These are phyloP conservation scores for Limtongia smithiae DNA, from an alignment of 805 yeast species.

Conservation along the genomic window DNA sequence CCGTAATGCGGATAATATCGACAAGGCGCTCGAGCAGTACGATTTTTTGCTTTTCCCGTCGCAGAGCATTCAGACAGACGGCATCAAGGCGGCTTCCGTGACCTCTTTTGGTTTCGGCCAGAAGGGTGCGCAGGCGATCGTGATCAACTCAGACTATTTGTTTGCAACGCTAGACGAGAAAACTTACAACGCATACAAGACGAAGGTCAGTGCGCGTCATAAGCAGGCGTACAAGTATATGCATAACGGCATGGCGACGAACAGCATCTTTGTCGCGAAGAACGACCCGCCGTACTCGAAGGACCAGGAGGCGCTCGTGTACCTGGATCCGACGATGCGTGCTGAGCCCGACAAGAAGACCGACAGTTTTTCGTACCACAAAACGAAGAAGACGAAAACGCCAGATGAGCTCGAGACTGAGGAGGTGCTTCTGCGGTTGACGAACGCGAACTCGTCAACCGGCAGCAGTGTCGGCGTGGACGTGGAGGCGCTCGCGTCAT, in stretches of 20 bases:
- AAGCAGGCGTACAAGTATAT: constrained; percentile 87
- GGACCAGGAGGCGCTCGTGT: constrained; percentile 83
- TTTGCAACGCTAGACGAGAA: constrained; percentile 72
- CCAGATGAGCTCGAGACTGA: constrained; percentile 56
- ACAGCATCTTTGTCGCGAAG: constrained; percentile 89
- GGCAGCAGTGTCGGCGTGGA: constrained; percentile 87
- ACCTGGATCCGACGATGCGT: constrained; percentile 93
- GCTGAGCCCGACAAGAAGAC: constrained; percentile 45
- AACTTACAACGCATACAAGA: constrained; percentile 66
- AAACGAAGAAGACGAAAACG: constrained; percentile 32
- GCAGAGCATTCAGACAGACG: constrained; percentile 88
- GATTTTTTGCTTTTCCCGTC: constrained; percentile 93
- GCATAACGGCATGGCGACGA: constrained; percentile 90
- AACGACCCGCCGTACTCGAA: constrained; percentile 88
- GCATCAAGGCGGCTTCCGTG: constrained; percentile 93
- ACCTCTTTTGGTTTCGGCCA: constrained; percentile 99
- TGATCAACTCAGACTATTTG: constrained; percentile 89
- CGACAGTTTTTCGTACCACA: constrained; percentile 22
- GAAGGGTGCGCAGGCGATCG: constrained; percentile 96
- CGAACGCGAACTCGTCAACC: constrained; percentile 42
- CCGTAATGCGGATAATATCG: constrained; percentile 97
- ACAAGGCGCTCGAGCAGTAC: constrained; percentile 71
- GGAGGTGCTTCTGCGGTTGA: constrained; percentile 54
- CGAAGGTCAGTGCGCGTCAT: constrained; percentile 74
- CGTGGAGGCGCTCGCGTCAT: constrained; percentile 79